Conservation (phyloP, 192 early-diverging fungal genomes). For the Coemansia sp. region DNA sequence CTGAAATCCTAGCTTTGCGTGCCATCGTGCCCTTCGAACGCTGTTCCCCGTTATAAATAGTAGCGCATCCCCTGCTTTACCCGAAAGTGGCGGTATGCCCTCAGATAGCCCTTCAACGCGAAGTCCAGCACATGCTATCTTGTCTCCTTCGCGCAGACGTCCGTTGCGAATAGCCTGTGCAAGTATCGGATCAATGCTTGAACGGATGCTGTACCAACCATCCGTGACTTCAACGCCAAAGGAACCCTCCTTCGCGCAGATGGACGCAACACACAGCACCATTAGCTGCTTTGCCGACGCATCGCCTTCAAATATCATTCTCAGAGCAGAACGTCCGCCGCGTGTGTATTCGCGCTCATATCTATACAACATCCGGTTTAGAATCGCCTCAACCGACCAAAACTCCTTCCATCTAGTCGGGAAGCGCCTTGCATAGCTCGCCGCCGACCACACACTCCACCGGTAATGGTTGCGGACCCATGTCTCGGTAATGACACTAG, state of each 20-base stretch:
- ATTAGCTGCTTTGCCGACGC: slow-evolving; percentile 34
- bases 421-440: slow-evolving; percentile 38
- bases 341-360: slow-evolving; percentile 37
- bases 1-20: slow-evolving; percentile 40
- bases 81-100: slow-evolving; percentile 26
- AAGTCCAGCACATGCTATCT: slow-evolving; percentile 35
- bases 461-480: slow-evolving; percentile 50
- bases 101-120: slow-evolving; percentile 20
- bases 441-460: slow-evolving; percentile 39
- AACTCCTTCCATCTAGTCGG: slow-evolving; percentile 27
- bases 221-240: slow-evolving; percentile 35
- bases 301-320: slow-evolving; percentile 32
- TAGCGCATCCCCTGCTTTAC: slow-evolving; percentile 6
- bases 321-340: slow-evolving; percentile 39
- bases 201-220: slow-evolving; percentile 41
- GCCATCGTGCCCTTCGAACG: slow-evolving; percentile 39
- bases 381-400: slow-evolving; percentile 22
- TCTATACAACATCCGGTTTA: slow-evolving; percentile 19
- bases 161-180: slow-evolving; percentile 17
- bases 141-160: slow-evolving; percentile 36
- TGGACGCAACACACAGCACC: slow-evolving; percentile 36
- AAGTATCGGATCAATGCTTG: slow-evolving; percentile 23
- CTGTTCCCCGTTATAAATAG: slow-evolving; percentile 33
- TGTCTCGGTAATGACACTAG: slow-evolving; percentile 3
- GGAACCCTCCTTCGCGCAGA: not conserved